These are phyloP conservation scores for Babesia microti DNA, from an alignment of 169 alveolate species.

Conservation along the genomic window DNA sequence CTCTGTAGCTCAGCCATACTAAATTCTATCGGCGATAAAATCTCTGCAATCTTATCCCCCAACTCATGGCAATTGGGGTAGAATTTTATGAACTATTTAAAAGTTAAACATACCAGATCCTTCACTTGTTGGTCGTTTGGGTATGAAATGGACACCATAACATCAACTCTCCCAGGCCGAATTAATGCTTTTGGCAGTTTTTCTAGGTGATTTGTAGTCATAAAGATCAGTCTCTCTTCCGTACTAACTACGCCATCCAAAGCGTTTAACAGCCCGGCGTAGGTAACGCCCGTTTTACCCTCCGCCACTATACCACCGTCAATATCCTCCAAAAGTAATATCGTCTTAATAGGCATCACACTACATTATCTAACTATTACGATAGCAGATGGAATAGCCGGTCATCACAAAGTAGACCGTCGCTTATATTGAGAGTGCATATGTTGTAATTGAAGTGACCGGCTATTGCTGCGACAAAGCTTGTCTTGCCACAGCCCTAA, in stretches of 20 bases:
- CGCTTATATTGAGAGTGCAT: constrained; percentile 59
- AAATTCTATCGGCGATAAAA: constrained; percentile 30
- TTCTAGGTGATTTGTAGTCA: constrained; percentile 67
- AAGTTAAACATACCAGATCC: too few relatives aligned
- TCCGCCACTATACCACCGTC: constrained; percentile 10
- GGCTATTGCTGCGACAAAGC: constrained; percentile 66
- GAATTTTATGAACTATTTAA: constrained; percentile 54
- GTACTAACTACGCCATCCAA: constrained; percentile 71
- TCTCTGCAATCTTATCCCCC: constrained; percentile 44
- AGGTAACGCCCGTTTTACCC: constrained; percentile 45
- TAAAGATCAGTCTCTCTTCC: constrained; percentile 64
- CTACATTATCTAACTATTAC: too few relatives aligned
- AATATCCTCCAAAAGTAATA: constrained; percentile 29
- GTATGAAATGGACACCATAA: constrained; percentile 58
- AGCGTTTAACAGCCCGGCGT: constrained; percentile 72
- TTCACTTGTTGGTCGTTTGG: constrained; percentile 53
- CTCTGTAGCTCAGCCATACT: constrained; percentile 72
- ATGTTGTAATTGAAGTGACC: constrained; percentile 62
- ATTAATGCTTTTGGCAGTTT: constrained; percentile 56
- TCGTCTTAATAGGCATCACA: constrained; percentile 46
- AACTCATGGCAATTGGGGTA: constrained; percentile 50
- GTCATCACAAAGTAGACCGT: constrained; percentile 63
- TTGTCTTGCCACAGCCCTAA: constrained; percentile 74
- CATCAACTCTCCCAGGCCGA: constrained; percentile 71
- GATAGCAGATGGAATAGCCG: constrained; percentile 59